These are phyloP conservation scores for Pharus latifolius DNA, from an alignment of 176 grass and related monocot genomes.

Conservation along the genomic window DNA sequence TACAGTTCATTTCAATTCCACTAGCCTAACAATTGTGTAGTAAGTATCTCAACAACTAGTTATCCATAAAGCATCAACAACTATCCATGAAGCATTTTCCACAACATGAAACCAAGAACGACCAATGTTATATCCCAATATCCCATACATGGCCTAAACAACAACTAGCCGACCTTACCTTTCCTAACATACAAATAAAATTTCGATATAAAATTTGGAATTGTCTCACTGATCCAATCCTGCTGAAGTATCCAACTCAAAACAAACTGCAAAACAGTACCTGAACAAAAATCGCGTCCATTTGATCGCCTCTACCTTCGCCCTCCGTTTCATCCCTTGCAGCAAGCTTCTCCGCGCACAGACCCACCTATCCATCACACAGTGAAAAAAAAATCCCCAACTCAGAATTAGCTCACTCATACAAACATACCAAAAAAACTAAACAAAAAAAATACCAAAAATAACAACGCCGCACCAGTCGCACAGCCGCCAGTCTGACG, in stretches of 20 bases:
- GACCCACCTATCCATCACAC: slow-evolving; percentile 30
- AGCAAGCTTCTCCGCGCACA: slow-evolving; percentile 44
- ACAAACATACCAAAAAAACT: neutral
- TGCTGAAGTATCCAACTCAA: neutral
- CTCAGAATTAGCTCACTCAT: neutral
- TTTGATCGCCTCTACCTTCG: slow-evolving; percentile 12
- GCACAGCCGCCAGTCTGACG: slow-evolving; percentile 49
- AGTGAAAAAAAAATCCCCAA: neutral
- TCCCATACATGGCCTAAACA: no score
- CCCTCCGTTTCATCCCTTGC: slow-evolving; percentile 11
- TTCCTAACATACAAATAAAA: no score
- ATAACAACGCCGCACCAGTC: slow-evolving; percentile 44
- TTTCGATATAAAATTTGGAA: no score
- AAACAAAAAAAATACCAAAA: neutral
- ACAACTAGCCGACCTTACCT: neutral
- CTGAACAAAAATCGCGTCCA: slow-evolving; percentile 64
- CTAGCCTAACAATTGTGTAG: no score
- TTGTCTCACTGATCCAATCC: no score
- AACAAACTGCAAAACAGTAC: slow-evolving; percentile 21
- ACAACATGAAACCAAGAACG: neutral
- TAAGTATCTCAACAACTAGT: no score
- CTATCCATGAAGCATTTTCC: neutral
- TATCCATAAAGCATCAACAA: neutral
- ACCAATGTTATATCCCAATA: neutral
- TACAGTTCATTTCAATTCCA: no score